Base-by-base conservation (phyloP, 2,329 filamentous ascomycete species). In the Pseudopithomyces chartarum region DNA sequence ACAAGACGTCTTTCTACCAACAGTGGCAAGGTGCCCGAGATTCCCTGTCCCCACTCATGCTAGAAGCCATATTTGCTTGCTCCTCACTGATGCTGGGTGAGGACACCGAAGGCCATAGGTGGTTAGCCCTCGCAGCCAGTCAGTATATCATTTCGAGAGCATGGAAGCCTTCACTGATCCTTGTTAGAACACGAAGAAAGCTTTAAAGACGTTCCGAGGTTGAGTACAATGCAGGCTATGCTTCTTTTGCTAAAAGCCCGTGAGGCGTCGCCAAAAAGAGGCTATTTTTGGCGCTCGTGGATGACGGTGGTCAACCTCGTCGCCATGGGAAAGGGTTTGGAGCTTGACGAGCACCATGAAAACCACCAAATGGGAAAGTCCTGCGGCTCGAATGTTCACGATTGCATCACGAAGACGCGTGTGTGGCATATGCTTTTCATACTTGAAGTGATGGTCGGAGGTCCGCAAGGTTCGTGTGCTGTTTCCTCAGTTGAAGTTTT, bases 271-370 rank as follows among this genome's bases (percentile, higher is more conserved):
- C 93, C 94, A 0, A 96, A 96, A 71, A 87, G 91, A 58, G 95
- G 95, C 1, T 98, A 98, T 73, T 98, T 95, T 75, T 98, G 95
- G 77, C 88, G 94, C 36, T 98, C 95, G 0, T 98, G 95, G 94
- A 96, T 97, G 87, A 91, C 90, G 5, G 87, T 96, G 19, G 94
- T 97, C 52, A 91, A 93, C 58, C 92, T 94, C 61, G 89, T 96
- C 7, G 89, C 92, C 45, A 97, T 98, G 91, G 92, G 87, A 23
- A 95, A 96, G 69, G 94, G 97, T 71, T 81, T 98, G 32, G 91
- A 92, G 19, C 80, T 98, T 6, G 88, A 97, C 70, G 92, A 97
- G 62, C 94, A 98, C 76, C 87, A 87, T 59, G 87, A 90, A 56
- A 86, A 88, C 43, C 95, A 98, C 73, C 84, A 88, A 60, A 84